phyloP scores from a whole-genome alignment of 805 yeast species.

The Ogataea nitratoaversa region DNA sequence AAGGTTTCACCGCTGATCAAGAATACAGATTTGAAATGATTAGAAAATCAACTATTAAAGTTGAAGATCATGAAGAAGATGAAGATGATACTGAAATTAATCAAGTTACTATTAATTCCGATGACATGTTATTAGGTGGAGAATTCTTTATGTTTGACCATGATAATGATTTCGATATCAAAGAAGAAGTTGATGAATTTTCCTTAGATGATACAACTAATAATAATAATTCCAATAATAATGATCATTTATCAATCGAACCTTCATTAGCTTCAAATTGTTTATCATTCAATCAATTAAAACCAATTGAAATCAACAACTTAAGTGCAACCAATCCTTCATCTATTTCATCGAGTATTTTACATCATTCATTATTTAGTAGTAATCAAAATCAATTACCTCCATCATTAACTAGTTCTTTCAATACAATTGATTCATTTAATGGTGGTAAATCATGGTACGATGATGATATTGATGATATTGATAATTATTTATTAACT shows the following conservation, averaged over 20 bases:
- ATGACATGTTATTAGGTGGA: constrained; percentile 18
- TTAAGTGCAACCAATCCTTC: constrained; percentile 1
- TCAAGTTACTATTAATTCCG: not conserved
- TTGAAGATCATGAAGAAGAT: not conserved
- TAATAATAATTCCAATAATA: not conserved
- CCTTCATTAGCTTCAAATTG: not conserved
- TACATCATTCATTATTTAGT: constrained; percentile 12
- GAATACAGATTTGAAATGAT: constrained; percentile 28
- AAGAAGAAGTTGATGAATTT: constrained; percentile 16
- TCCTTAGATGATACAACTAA: constrained; percentile 2
- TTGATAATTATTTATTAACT: not conserved
- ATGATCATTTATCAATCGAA: not conserved
- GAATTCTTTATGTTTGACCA: constrained; percentile 33
- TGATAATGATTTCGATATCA: constrained; percentile 26
- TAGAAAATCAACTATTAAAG: not conserved
- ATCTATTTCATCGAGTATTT: not conserved
- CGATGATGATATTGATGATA: constrained; percentile 1
- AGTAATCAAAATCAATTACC: constrained; percentile 6
- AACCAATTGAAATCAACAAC: constrained; percentile 9
- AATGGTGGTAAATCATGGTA: constrained; percentile 2
- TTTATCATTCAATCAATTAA: not conserved
- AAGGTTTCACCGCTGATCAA: constrained; percentile 46
- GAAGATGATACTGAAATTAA: not conserved
- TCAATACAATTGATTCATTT: constrained; percentile 11
- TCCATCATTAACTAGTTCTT: constrained; percentile 17